A percentile compares a stretch with the other conserved stretches of the same genome.
Evolutionary conservation across 2,329 filamentous ascomycete genomes (phyloP).

Genomic region (Colletotrichum somersetense): DNA sequence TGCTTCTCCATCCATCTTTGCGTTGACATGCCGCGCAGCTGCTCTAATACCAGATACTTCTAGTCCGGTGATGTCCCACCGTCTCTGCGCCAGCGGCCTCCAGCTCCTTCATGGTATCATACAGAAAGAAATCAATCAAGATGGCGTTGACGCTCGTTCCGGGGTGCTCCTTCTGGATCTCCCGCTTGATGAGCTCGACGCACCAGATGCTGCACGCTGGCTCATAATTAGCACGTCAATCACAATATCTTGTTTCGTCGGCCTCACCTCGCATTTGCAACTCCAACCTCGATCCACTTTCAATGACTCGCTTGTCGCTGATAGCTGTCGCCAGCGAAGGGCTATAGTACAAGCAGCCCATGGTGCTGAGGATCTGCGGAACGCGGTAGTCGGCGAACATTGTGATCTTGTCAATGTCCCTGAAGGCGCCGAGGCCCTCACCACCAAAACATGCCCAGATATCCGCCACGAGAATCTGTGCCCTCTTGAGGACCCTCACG

Average conservation of each 20-base stretch:
- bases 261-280: slow-evolving; percentile 82
- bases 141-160: slow-evolving; percentile 85
- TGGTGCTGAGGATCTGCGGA: slow-evolving; percentile 88
- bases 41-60: slow-evolving; percentile 91
- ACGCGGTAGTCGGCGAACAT: slow-evolving; percentile 99
- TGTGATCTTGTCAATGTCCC: slow-evolving; percentile 94
- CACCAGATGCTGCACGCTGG: slow-evolving; percentile 94
- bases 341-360: slow-evolving; percentile 87
- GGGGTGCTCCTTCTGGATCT: slow-evolving; percentile 82
- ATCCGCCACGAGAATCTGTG: slow-evolving; percentile 96
- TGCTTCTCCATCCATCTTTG: background rate
- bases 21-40: background rate
- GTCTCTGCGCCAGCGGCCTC: slow-evolving; percentile 73
- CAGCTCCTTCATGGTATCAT: slow-evolving; percentile 91
- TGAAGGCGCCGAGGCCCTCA: slow-evolving; percentile 81
- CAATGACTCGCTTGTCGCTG: slow-evolving; percentile 71
- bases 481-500: slow-evolving; percentile 90
- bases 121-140: slow-evolving; percentile 96
- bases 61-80: slow-evolving; percentile 87
- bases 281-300: slow-evolving; percentile 82
- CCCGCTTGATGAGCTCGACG: slow-evolving; percentile 86
- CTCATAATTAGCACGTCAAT: slow-evolving; percentile 1
- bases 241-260: background rate
- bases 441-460: slow-evolving; percentile 96
- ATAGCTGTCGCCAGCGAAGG: slow-evolving; percentile 82